Evolutionary conservation across 2,329 filamentous ascomycete species (phyloP).

Genomic region (Thyridium curvatum): DNA sequence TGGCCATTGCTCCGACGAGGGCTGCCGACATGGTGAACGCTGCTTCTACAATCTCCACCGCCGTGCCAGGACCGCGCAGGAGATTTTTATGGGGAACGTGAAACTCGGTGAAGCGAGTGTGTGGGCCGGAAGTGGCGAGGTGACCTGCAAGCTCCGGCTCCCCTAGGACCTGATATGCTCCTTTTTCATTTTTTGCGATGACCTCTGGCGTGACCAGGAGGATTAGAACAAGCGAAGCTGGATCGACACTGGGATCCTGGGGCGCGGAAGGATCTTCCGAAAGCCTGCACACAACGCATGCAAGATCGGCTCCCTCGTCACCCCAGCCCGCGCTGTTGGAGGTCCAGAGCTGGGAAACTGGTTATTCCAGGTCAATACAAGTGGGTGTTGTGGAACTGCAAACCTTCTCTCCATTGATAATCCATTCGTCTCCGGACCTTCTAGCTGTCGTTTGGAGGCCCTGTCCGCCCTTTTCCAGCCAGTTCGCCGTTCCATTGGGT

Average conservation of each 20-base stretch:
- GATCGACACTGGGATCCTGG: conserved; percentile 10
- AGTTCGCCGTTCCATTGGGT: conserved; percentile 45
- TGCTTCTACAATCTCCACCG: conserved; percentile 27
- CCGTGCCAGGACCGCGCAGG: conserved; percentile 31
- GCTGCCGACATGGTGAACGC: conserved; percentile 33
- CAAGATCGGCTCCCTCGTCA: conserved; percentile 40
- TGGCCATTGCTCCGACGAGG: conserved; percentile 44
- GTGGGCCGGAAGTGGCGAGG: conserved; percentile 38
- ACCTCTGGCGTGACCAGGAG: conserved; percentile 38
- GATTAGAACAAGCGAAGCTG: conserved; percentile 29
- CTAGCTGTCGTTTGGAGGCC: conserved; percentile 43
- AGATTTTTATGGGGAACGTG: conserved; percentile 35
- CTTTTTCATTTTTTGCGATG: conserved; percentile 29
- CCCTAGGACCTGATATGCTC: conserved; percentile 34
- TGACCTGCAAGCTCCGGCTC: conserved; percentile 37
- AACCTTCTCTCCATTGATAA: conserved; percentile 48
- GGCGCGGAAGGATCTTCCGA: conserved; percentile 9
- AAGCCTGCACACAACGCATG: conserved; percentile 44
- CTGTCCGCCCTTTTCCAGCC: conserved; percentile 37
- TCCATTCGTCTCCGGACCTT: conserved; percentile 40
- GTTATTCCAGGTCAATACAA: too few species aligned
- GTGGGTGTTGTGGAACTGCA: neutral
- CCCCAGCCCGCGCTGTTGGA: conserved; percentile 50
- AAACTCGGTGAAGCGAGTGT: conserved; percentile 36
- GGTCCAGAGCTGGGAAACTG: conserved; percentile 47